Percentiles rank a stretch among this genome's conserved stretches.
phyloP scores from a whole-genome alignment of 2,329 filamentous ascomycete genomes.

The Trichoderma gracile region DNA sequence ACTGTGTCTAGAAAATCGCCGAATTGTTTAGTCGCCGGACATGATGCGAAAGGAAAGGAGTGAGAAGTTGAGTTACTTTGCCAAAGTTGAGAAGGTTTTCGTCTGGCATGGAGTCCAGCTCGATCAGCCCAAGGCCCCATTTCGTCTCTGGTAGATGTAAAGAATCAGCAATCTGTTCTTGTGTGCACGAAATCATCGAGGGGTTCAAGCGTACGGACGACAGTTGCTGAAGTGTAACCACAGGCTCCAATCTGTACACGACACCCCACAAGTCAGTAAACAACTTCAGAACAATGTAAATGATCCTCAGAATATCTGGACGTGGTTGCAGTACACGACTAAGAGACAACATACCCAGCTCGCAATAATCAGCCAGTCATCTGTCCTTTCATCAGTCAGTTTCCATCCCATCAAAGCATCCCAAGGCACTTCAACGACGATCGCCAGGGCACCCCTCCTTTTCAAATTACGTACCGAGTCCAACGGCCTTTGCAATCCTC shows the following conservation, averaged over 20 bases:
- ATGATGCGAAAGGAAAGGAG: not conserved
- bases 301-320: not conserved
- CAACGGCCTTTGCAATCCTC: conserved; percentile 39
- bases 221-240: conserved; percentile 40
- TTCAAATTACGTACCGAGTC: conserved; percentile 26
- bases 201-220: conserved; percentile 38
- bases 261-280: conserved; percentile 3
- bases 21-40: not conserved
- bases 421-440: not conserved
- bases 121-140: conserved; percentile 45
- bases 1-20: conserved; percentile 37
- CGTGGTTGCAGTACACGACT: not conserved
- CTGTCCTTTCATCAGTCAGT: conserved; percentile 18
- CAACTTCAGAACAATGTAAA: not conserved
- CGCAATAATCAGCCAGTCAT: conserved; percentile 30
- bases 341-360: conserved; percentile 34
- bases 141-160: conserved; percentile 40
- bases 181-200: not conserved
- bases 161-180: not conserved
- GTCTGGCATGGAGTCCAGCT: conserved; percentile 40
- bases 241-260: conserved; percentile 35
- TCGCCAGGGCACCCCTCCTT: not conserved
- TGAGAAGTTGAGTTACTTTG: conserved; percentile 29
- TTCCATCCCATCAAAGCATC: not conserved
- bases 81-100: conserved; percentile 44